A percentile compares a stretch with the other conserved stretches of the same genome.
Evolutionary conservation across 306 rosid genomes (phyloP).

Genomic region (Dalbergia cochinchinensis): DNA sequence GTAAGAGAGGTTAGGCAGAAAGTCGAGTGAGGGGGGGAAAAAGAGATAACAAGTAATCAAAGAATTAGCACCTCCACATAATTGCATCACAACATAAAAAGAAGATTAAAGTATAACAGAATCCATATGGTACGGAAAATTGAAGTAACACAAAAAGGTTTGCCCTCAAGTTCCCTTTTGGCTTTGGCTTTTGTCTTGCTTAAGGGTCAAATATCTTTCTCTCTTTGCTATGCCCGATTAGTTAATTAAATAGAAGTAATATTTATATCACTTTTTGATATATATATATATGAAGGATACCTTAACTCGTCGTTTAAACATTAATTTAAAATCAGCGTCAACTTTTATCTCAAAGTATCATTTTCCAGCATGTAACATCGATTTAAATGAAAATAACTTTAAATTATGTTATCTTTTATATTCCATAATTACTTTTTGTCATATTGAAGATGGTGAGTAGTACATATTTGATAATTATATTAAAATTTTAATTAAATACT

Average conservation of each 20-base stretch:
- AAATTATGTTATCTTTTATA: too few relatives aligned
- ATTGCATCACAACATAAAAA: slow-evolving; percentile 34
- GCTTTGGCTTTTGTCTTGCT: slow-evolving; percentile 40
- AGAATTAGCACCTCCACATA: not conserved
- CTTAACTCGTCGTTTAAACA: too few relatives aligned
- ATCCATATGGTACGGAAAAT: slow-evolving; percentile 47
- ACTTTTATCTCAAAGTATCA: too few relatives aligned
- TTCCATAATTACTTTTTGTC: too few relatives aligned
- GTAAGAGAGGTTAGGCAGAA: slow-evolving; percentile 52
- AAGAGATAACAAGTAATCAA: not conserved
- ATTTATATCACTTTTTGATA: too few relatives aligned
- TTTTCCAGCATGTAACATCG: too few relatives aligned
- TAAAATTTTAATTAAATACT: too few relatives aligned
- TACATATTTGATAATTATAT: too few relatives aligned
- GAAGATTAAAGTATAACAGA: slow-evolving; percentile 2
- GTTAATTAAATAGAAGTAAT: not conserved
- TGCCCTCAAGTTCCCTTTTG: slow-evolving; percentile 19
- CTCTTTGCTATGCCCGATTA: not conserved
- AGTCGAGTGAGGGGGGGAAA: slow-evolving; percentile 1
- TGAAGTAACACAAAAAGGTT: slow-evolving; percentile 36
- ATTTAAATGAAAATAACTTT: too few relatives aligned
- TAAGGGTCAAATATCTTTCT: slow-evolving; percentile 19
- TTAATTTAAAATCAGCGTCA: too few relatives aligned
- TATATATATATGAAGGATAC: too few relatives aligned
- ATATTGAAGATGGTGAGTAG: too few relatives aligned